A percentile compares a stretch with the other conserved stretches of the same genome.
phyloP scores from a whole-genome alignment of 2,329 filamentous ascomycete genomes.

The Stagonosporopsis rhizophila region DNA sequence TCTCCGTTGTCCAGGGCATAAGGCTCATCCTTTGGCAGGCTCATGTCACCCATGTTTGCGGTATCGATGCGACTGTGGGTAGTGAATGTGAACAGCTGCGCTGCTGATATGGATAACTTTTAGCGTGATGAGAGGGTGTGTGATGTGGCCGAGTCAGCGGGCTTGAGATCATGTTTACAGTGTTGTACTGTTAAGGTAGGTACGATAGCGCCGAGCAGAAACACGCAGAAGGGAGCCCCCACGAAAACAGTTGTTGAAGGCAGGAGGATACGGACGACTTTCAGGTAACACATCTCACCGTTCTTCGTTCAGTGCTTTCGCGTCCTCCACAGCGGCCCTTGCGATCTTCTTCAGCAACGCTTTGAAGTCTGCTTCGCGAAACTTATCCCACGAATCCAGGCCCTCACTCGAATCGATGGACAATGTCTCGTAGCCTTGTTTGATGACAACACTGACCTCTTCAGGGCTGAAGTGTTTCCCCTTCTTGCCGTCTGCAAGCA shows the following conservation, averaged over 20 bases:
- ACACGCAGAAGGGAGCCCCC: not conserved
- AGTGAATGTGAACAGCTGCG: slow-evolving; percentile 1
- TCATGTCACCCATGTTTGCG: slow-evolving; percentile 1
- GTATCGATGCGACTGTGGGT: not conserved
- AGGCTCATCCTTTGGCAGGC: not conserved
- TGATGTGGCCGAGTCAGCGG: not conserved
- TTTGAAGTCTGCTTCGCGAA: slow-evolving; percentile 86
- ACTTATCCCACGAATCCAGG: slow-evolving; percentile 83
- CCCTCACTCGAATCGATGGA: slow-evolving; percentile 90
- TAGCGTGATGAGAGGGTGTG: not conserved
- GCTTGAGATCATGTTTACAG: not conserved
- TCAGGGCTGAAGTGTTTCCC: slow-evolving; percentile 77
- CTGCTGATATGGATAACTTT: not conserved
- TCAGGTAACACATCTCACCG: slow-evolving; percentile 12
- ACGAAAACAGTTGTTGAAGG: not conserved
- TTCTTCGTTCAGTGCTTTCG: slow-evolving; percentile 57
- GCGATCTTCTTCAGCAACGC: slow-evolving; percentile 86
- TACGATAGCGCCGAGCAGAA: not conserved
- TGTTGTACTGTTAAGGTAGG: not conserved
- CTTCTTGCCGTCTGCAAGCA: slow-evolving; percentile 69
- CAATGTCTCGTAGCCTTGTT: slow-evolving; percentile 93
- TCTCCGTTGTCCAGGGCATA: not conserved
- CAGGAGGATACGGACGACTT: not conserved
- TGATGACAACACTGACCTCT: slow-evolving; percentile 90
- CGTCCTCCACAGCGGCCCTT: slow-evolving; percentile 76